phyloP scores from a whole-genome alignment of 2,329 filamentous ascomycete species.

The Fusarium austroafricanum region DNA sequence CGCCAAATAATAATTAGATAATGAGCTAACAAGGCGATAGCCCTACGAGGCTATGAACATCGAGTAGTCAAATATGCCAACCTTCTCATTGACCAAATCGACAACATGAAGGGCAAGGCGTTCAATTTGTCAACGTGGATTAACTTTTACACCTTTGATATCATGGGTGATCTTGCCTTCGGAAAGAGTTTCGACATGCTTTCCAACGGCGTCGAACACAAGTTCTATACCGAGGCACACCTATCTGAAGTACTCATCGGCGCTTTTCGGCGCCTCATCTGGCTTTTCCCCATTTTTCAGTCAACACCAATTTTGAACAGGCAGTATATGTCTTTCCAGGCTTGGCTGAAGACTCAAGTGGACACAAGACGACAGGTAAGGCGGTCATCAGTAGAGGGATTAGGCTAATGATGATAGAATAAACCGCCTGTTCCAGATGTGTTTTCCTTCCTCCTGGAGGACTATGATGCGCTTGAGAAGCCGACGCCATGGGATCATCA shows the following conservation, averaged over 20 bases:
- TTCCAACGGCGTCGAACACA: neutral
- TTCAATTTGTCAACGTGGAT: conserved; percentile 14
- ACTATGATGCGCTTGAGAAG: neutral
- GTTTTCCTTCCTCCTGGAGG: conserved; percentile 8
- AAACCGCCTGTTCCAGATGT: conserved; percentile 19
- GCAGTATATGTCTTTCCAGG: neutral
- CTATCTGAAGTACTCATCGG: neutral
- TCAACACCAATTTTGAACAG: conserved; percentile 1
- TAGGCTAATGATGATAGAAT: neutral
- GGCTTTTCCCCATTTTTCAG: conserved; percentile 3
- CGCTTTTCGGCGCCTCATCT: neutral
- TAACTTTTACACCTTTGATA: conserved; percentile 31
- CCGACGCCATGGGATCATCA: neutral
- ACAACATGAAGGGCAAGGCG: neutral
- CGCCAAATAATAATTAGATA: too few relatives aligned
- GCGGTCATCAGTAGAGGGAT: fast-evolving
- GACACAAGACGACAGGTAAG: conserved; percentile 5
- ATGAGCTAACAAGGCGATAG: neutral
- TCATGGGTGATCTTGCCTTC: conserved; percentile 33
- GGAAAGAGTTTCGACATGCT: conserved; percentile 32
- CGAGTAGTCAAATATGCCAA: conserved; percentile 18
- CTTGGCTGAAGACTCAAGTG: neutral
- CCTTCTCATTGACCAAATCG: conserved; percentile 1
- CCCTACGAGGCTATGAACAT: conserved; percentile 26
- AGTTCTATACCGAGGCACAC: conserved; percentile 12